Evolutionary conservation across 2,329 filamentous ascomycete species (phyloP), one percentile per base, ranked within the genome.

Genomic region (Tolypocladium paradoxum): DNA sequence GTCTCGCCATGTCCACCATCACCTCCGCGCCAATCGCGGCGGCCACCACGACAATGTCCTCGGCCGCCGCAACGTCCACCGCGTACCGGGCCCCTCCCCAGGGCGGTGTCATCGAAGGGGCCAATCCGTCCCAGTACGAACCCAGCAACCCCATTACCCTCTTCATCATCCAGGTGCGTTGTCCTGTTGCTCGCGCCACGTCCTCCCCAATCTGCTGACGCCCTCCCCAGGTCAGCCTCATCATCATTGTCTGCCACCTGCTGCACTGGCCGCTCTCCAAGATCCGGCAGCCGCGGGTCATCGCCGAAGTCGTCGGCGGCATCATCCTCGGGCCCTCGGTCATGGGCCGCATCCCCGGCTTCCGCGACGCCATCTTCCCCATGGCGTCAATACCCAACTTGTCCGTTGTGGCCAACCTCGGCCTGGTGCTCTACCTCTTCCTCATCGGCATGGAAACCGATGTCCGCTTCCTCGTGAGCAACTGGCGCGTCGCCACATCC

Each of bases 391-490:
- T 95, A 68, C 84, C 88, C 2, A 83, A 85, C 51, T 74, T 96
- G 49, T 84, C 74, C 60, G 78, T 91, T 52, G 87, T 89, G 46
- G 90, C 90, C 46, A 95, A 93, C 60, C 70, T 96, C 4, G 90
- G 90, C 6, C 73, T 96, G 51, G 80, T 95, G 16, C 76, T 96
- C 8, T 95, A 93, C 65, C 74, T 96, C 36, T 96, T 96, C 69
- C 76, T 95, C 54, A 89, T 95, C 27, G 90, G 89, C 2, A 76
- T 96, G 3, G 90, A 96, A 71, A 89, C 91, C 46, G 89, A 96
- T 63, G 74, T 95, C 43, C 79, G 87, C 40, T 83, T 90, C 62
- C 79, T 95, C 55, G 69, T 84, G 31, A 83, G 79, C 62, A 95
- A 95, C 64, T 95, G 90, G 90, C 82, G 80, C 47, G 76, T 90